Evolutionary conservation across 257 asterid genomes (phyloP).

Genomic region (Gentiana macrophylla): DNA sequence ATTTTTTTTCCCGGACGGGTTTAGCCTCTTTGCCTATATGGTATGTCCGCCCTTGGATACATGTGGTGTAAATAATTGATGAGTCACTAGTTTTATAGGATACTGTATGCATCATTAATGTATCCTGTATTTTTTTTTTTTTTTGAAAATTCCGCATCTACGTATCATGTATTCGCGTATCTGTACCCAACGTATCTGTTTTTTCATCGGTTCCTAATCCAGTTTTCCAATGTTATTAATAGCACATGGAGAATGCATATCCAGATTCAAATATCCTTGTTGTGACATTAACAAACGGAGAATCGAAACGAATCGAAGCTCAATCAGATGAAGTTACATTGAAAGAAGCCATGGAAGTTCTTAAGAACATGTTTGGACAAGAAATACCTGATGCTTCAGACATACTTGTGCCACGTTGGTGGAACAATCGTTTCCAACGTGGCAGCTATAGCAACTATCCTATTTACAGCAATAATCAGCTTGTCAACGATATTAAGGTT

Average conservation of each 20-base stretch:
- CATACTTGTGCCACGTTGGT: conserved; percentile 91
- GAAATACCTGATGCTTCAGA: conserved; percentile 62
- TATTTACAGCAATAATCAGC: conserved; percentile 44
- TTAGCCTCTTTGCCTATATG: no score
- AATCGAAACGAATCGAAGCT: conserved; percentile 78
- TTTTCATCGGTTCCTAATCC: no score
- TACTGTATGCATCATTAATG: no score
- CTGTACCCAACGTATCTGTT: no score
- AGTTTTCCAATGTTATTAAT: conserved; percentile 9
- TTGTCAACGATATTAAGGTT: conserved; percentile 63
- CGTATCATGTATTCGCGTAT: no score
- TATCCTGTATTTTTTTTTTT: no score
- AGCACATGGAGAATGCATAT: conserved; percentile 97
- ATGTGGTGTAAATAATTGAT: no score
- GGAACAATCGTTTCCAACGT: conserved; percentile 84
- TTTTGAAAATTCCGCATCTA: no score
- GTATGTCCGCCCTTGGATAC: no score
- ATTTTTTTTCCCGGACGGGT: no score
- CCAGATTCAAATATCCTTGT: conserved; percentile 86
- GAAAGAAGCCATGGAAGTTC: conserved; percentile 84
- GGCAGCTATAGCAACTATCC: conserved; percentile 95
- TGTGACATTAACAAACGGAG: conserved; percentile 84
- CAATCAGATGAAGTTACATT: conserved; percentile 69
- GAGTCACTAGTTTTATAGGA: no score
- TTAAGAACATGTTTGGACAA: conserved; percentile 75